Base-by-base conservation (phyloP, 805 yeast species). In the Ogataea philodendri region DNA sequence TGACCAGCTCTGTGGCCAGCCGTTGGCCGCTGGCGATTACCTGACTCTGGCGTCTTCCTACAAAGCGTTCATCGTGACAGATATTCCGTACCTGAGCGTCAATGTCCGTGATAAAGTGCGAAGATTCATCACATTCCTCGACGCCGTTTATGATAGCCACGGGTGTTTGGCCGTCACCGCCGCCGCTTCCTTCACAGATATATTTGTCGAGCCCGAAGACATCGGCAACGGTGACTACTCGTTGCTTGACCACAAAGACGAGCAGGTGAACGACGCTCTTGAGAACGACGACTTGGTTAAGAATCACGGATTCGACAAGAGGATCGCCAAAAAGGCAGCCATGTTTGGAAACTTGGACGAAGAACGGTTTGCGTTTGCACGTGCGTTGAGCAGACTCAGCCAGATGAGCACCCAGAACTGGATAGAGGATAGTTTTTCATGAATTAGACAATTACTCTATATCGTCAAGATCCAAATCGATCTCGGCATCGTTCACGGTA, bases 331-430 rank as follows among this genome's bases (percentile, higher is more conserved):
- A 48, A 76, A 78, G 54, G 84, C 88, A 1, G 55, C 77, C 48
- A 74, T 84, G 74, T 90, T 93, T 65, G 85, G 84, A 31, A 53
- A 46, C 5, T 73, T 93, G 25, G 97, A 88, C 60, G 98, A 90
- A 60, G 98, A 90, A 63, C 76, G 82, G 59, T 93, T 90, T 66
- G 98, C 98, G 14, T 90, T 90, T 68, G 96, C 96, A 0, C 74
- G 98, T 55, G 97, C 97, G 0, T 67, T 90, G 40, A 81, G 93
- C 50, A 77, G 98, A 57, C 69, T 93, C 47, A 74, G 89, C 26
- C 97, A 90, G 49, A 90, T 90, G 97, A 81, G 95, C 47, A 83
- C 95, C 5, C 81, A 80, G 16, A 95, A 84, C 34, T 90, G 98
- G 98, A 80, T 86, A 36, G 42, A 30, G 23, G 42, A 37, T 23